Evolutionary conservation across 2,329 filamentous ascomycete species (phyloP), one percentile per base, ranked within the genome.

Genomic region (Colletotrichum lini): DNA sequence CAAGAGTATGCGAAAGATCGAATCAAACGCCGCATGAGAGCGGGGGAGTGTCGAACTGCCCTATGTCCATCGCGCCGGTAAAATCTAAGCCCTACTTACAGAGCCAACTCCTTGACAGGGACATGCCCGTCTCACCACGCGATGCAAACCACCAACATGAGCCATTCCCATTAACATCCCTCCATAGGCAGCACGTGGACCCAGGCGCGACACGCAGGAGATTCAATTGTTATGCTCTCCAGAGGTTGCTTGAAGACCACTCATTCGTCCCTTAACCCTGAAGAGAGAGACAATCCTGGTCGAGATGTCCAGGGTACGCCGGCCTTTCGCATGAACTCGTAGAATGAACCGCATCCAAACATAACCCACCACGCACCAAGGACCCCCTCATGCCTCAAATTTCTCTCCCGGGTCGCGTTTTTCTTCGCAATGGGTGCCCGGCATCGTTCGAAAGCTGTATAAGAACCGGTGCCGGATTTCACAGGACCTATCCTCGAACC

Each of bases 241-340:
- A 44, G 38, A 13, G 12, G 9, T 26, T 12, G 30, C 15, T 21
- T 30, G 15, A 21, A 8, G 23, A 23, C 52, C 52, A 44, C 18
- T 54, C 38, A 44, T 53, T 49, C 56, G 53, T 18, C 69, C 18
- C 18, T 38, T 13, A 35, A 53, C 30, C 65, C n/a, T 23, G 35
- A 40, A 21, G 42, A 69, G 21, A 45, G 47, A 54, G 40, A 45
- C 65, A 68, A 47, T 58, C 58, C 59, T 69, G n/a, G 50, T 59
- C 21, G 52, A 69, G 67, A 49, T 35, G 35, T 50, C 64, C 68
- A 40, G 72, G 72, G 52, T 73, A 61, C 56, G 72, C 69, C 50
- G 54, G 65, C 44, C 42, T 38, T 67, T 67, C 66, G 74, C 74
- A 75, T 75, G 73, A 75, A 74, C 56, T 73, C 65, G 56, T 70